Evolutionary conservation across 2,329 filamentous ascomycete genomes (phyloP), one percentile per base, ranked within the genome.

Genomic region (Trichoderma sp.): DNA sequence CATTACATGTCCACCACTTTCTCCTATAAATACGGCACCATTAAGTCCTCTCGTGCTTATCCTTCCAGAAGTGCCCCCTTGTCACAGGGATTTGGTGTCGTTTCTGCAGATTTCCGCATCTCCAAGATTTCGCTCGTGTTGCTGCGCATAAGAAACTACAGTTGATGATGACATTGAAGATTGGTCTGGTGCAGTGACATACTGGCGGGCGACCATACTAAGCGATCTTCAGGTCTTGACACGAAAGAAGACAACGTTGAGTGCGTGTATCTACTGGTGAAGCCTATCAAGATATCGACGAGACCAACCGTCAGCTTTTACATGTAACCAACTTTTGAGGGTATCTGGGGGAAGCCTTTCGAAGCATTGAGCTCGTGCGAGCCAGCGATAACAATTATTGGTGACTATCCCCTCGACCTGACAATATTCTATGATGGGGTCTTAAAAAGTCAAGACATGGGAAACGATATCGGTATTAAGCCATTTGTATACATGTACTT

Each of bases 11-110:
- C 0, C 0, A 39, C 2, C 36, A 39, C 36, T 4, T 39, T 39
- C 15, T 39, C 15, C 15, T 36, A 36, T 8, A 15, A 1, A 39
- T 6, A 4, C 15, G 1, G 15, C 36, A 23, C n/a, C 11, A 12
- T 20, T 50, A 1, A 0, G 3, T 20, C 4, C 9, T 0, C n/a
- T 50, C n/a, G 2, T 4, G n/a, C 43, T n/a, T 6, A 12, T 50
- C n/a, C 2, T 50, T 20, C 4, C 43, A n/a, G 17, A 3, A n/a
- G 3, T 47, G 39, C 2, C n/a, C 17, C 17, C n/a, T 20, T 20
- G 1, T 4, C 17, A 47, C 1, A 20, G n/a, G 17, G 17, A 47
- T 47, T n/a, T 20, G n/a, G 0, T 47, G 8, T 47, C 17, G 3
- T 47, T 47, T n/a, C 39, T 47, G 43, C 8, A 1, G n/a, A 5